Base-by-base conservation (phyloP, 2,329 filamentous ascomycete species). In the Talaromyces sp. region DNA sequence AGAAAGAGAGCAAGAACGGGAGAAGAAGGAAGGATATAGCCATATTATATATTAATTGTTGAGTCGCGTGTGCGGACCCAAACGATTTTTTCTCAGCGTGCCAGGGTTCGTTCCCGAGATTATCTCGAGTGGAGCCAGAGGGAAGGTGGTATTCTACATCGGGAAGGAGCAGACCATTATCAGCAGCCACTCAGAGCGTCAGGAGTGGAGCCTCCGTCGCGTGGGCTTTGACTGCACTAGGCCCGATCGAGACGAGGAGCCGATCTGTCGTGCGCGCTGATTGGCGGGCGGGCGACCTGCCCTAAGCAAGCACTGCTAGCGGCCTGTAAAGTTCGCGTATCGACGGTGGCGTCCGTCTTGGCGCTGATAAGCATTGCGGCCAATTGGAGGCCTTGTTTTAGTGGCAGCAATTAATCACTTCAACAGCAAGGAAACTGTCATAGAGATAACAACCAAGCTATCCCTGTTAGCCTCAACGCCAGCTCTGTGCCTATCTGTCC, bases 121-220 rank as follows among this genome's bases (percentile, higher is more conserved):
- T 54, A 56, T 63, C 53, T 58, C 29, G 40, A 36, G 13, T 34
- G 34, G 51, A 25, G 34, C 38, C 49, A 40, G 45, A 38, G 49
- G 60, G 51, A 63, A 49, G 51, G 61, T 58, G 29, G 61, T 40
- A 29, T 29, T 29, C 45, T 11, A 19, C 49, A 58, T 56, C 51
- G 36, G 22, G 61, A 63, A 63, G 61, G 49, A 63, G 51, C 51
- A 27, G 53, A n/a, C 29, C 61, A 43, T 58, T 63, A 58, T 58
- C 61, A 63, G 61, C 47, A 40, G 47, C 61, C 61, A 58, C 45
- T 56, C 53, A 58, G 27, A 19, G n/a, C 15, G 10, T n/a, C 25
- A 10, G 5, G 8, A 43, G 38, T 45, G 61, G 61, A 25, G 10
- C 40, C 3, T 5, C 40, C n/a, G 61, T 58, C 61, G 61, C 61